Base-by-base conservation (phyloP, 495 filamentous ascomycete species). In the Aspergillus bridgeri region DNA sequence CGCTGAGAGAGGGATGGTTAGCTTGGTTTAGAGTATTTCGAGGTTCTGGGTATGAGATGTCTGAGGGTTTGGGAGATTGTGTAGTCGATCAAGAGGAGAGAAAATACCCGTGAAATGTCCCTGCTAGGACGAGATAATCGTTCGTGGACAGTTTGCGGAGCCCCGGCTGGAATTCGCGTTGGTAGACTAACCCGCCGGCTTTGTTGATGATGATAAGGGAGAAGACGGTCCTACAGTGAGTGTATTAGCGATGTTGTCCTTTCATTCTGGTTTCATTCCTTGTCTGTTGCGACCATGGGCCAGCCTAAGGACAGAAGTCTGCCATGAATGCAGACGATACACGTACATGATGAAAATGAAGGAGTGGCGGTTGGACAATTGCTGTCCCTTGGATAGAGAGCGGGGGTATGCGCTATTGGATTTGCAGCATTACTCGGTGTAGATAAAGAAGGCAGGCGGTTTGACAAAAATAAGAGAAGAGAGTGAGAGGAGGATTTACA, bases 121-220 rank as follows among this genome's bases (percentile, higher is more conserved):
- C 94, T 0, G 94, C 94, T n/a, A 98, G 87, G 54, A 98, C 91
- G 4, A 98, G 88, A 68, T 91, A 91, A 77, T 98, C 95, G 66
- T 98, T 98, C 53, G 89, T 90, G 50, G 82, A 89, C 63, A 98
- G 83, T 68, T 93, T 92, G 72, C 86, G 88, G 60, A 98, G 79
- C 42, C 86, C 85, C 23, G 85, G 81, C 65, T 91, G 85, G 76
- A 98, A 98, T 63, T 91, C 89, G 51, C 90, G 89, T 74, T 96
- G 91, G 77, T 96, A 98, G 71, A 98, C 89, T 57, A 98, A 81
- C 58, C 94, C 94, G 44, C 94, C 94, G 50, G 94, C 92, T 79
- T 98, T 98, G 79, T 96, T 97, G 77, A 98, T 96, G 63, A 98
- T 89, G 61, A 98, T 89, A 56, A 98, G 85, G 51, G 90, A 86